Base-by-base conservation (phyloP, 2,329 filamentous ascomycete species). In the Stagonosporopsis rhizophila region DNA sequence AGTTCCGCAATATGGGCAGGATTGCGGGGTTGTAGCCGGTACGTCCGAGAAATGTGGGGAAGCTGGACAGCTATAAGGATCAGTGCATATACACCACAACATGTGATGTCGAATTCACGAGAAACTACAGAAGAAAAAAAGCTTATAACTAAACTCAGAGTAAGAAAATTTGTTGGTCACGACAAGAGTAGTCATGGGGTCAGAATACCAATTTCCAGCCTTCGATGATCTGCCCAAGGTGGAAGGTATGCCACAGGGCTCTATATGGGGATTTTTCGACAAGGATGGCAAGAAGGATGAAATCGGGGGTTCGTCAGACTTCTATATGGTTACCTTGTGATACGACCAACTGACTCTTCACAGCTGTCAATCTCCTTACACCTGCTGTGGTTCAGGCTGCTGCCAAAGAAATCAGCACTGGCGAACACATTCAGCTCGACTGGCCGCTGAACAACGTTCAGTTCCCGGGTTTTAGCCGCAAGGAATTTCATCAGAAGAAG, bases 401-500 rank as follows among this genome's bases (percentile, higher is more conserved):
- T 2, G 73, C 76, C 4, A 73, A 75, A 5, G 80, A 83, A 61
- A 85, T 86, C 62, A 77, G 75, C 35, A 81, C 79, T 0, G 84
- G 84, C 12, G 75, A 75, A 19, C 77, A 82, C 28, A 78, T 85
- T 22, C 80, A 80, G 9, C 75, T 87, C 35, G 79, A 79, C 23
- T 86, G 84, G 84, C 80, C 83, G 22, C 67, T 86, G 57, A 81
- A 78, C 19, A 85, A 86, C 62, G 72, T 85, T 2, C 82, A 86
- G 54, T 79, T 81, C 60, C 81, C 83, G 1, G 81, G 82, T 57
- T 81, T 85, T 60, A 79, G 80, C 39, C 78, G 84, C 2, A 79
- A 80, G 30, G 79, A 80, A 8, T 81, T 80, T 46, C 71, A 80
- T 28, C 83, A 85, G 60, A 77, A 78, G 51, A 81, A 85, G 52